Conservation (phyloP, 306 rosid genomes). For the Acacia crassicarpa region DNA sequence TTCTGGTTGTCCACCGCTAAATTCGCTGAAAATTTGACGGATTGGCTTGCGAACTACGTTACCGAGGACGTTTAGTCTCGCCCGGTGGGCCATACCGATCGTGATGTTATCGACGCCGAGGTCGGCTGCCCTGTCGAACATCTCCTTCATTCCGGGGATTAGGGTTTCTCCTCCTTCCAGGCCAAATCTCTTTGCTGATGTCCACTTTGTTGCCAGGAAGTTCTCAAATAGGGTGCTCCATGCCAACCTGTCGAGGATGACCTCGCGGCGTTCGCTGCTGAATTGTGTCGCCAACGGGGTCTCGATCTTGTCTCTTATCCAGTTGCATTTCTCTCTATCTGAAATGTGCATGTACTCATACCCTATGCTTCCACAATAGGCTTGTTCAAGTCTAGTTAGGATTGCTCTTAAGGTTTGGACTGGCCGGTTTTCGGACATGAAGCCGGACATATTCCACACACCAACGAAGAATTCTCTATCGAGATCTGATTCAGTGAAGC, state of each 20-base stretch:
- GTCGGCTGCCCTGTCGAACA: slow-evolving; percentile 85
- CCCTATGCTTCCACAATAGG: slow-evolving; percentile 89
- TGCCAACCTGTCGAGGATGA: slow-evolving; percentile 84
- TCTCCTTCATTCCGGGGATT: slow-evolving; percentile 96
- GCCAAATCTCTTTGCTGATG: slow-evolving; percentile 88
- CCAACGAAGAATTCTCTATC: slow-evolving; percentile 93
- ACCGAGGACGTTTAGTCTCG: slow-evolving; percentile 90
- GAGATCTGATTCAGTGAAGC: slow-evolving; percentile 86
- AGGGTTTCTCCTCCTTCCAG: slow-evolving; percentile 94
- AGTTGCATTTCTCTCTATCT: slow-evolving; percentile 77
- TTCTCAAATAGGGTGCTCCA: slow-evolving; percentile 96
- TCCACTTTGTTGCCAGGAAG: slow-evolving; percentile 95
- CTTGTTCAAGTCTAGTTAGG: slow-evolving; percentile 86
- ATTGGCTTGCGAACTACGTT: slow-evolving; percentile 92
- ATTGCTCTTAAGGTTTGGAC: slow-evolving; percentile 86
- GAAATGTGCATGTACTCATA: slow-evolving; percentile 95
- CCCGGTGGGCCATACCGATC: slow-evolving; percentile 93
- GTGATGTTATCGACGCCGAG: slow-evolving; percentile 94
- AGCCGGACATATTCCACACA: slow-evolving; percentile 87
- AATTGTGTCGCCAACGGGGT: slow-evolving; percentile 67
- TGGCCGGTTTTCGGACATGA: slow-evolving; percentile 83
- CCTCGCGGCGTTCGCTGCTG: slow-evolving; percentile 72
- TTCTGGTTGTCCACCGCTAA: slow-evolving; percentile 79
- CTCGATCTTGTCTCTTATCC: slow-evolving; percentile 91
- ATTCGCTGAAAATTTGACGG: slow-evolving; percentile 85